phyloP scores from a whole-genome alignment of 129 eudicot genomes.

The Flaveria ramosissima region DNA sequence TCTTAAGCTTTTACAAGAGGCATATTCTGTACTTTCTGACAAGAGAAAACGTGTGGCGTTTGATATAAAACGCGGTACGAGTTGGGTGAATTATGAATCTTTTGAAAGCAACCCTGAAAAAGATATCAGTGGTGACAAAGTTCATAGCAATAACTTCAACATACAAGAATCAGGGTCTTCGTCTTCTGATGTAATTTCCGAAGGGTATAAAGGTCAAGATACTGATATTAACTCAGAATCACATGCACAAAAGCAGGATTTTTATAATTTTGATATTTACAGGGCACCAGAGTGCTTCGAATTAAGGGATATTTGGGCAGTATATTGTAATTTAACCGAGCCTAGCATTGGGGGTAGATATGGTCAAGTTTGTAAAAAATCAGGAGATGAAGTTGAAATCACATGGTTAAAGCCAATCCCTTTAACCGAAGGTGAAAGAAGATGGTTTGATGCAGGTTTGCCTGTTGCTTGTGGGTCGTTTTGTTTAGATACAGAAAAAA shows the following conservation, averaged over 20 bases:
- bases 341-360: slow-evolving; percentile 42
- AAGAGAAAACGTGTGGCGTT: slow-evolving; percentile 48
- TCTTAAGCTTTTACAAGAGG: slow-evolving; percentile 52
- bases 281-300: slow-evolving; percentile 42
- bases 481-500: slow-evolving; percentile 42
- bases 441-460: slow-evolving; percentile 65
- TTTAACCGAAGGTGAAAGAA: slow-evolving; percentile 42
- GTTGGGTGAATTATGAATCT: slow-evolving; percentile 52
- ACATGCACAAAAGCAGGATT: slow-evolving; percentile 41
- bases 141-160: slow-evolving; percentile 20
- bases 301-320: slow-evolving; percentile 66
- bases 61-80: slow-evolving; percentile 52
- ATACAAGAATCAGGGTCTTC: slow-evolving; percentile 48
- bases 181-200: slow-evolving; percentile 46
- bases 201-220: slow-evolving; percentile 45
- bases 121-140: slow-evolving; percentile 25
- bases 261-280: slow-evolving; percentile 40
- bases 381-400: slow-evolving; percentile 31
- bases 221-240: slow-evolving; percentile 38
- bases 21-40: slow-evolving; percentile 56
- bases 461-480: slow-evolving; percentile 67
- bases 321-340: slow-evolving; percentile 35
- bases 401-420: slow-evolving; percentile 64
- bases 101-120: slow-evolving; percentile 34
- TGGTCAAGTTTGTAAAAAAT: slow-evolving; percentile 42